These are phyloP conservation scores for Globisporangium polare DNA, from an alignment of 352 stramenopile genomes.

Conservation along the genomic window DNA sequence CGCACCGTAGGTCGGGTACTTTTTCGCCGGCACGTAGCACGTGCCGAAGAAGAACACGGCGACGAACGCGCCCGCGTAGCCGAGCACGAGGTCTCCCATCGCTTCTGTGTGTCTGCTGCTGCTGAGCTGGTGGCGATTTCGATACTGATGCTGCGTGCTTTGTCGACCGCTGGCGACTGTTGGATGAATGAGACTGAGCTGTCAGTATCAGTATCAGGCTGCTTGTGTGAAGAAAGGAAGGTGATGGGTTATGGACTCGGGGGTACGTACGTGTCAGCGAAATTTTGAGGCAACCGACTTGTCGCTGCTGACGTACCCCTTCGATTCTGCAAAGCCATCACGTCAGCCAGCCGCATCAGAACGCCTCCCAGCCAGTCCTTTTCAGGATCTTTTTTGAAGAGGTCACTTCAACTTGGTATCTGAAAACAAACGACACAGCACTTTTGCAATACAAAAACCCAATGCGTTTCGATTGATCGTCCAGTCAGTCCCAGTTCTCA, in stretches of 20 bases:
- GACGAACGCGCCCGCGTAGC: slow-evolving; percentile 57
- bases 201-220: neutral
- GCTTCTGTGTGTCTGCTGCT: neutral
- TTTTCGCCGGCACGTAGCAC: slow-evolving; percentile 81
- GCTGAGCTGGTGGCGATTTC: slow-evolving; percentile 1
- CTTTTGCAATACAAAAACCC: neutral
- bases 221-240: too few species aligned
- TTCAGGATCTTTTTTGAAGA: neutral
- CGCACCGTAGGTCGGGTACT: slow-evolving; percentile 75
- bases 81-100: slow-evolving; percentile 34
- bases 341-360: neutral
- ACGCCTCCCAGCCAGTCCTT: neutral
- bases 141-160: neutral
- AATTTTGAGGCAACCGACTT: neutral
- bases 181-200: neutral
- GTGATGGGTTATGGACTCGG: neutral
- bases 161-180: neutral
- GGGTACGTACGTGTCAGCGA: neutral
- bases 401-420: too few species aligned
- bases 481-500: neutral
- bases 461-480: neutral
- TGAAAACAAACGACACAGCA: too few species aligned
- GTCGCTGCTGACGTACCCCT: slow-evolving; percentile 1
- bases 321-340: neutral
- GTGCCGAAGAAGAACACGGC: slow-evolving; percentile 84